Conservation (phyloP, 176 grass and related monocot species). For the Ampelocalamus luodianensis region DNA sequence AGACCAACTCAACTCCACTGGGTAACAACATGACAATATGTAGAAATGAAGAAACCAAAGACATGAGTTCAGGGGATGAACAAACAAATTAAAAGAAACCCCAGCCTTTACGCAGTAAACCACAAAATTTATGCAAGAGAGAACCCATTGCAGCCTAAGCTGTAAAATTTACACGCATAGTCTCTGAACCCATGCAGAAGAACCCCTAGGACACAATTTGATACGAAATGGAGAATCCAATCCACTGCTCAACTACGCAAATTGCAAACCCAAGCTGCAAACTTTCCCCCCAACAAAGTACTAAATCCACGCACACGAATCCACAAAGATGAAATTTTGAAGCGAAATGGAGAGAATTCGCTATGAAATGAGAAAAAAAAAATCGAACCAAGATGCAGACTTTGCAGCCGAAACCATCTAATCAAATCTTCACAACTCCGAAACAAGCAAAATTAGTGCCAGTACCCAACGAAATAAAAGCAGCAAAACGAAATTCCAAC, state of each 20-base stretch:
- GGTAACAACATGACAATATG: too few relatives aligned
- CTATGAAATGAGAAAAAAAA: not conserved
- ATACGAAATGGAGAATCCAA: slow-evolving; percentile 13
- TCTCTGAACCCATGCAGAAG: not conserved
- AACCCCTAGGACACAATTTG: not conserved
- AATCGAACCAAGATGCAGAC: slow-evolving; percentile 34
- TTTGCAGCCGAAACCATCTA: slow-evolving; percentile 22
- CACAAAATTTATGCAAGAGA: slow-evolving; percentile 15
- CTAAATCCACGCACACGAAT: not conserved
- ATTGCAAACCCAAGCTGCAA: not conserved
- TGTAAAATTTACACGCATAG: not conserved
- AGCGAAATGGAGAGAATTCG: not conserved
- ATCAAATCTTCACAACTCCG: not conserved
- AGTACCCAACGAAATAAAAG: slow-evolving; percentile 18
- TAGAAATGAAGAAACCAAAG: not conserved
- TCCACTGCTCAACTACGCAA: not conserved
- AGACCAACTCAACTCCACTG: slow-evolving; percentile 17
- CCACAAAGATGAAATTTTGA: slow-evolving; percentile 28
- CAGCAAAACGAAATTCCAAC: slow-evolving; percentile 43
- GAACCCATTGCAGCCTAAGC: not conserved
- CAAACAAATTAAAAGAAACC: not conserved
- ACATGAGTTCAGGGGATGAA: not conserved
- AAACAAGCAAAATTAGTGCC: slow-evolving; percentile 14
- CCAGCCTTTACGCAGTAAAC: not conserved
- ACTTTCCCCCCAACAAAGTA: not conserved